Base-by-base conservation (phyloP, 75 land plant species). In the Sequoiadendron giganteum region DNA sequence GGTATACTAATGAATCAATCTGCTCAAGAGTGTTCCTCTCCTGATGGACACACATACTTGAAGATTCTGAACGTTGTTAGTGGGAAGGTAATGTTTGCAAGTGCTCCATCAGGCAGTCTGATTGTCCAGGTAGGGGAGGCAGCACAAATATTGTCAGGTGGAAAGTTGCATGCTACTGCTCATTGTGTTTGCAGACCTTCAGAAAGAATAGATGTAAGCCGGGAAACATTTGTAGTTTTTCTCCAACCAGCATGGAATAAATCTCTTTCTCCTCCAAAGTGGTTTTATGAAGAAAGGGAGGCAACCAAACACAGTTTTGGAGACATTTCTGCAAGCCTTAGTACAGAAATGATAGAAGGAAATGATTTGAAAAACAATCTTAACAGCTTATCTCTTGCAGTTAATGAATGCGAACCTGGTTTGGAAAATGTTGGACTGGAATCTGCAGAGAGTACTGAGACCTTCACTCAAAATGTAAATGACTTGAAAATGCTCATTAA, bases 101-200 rank as follows among this genome's bases (percentile, higher is more conserved):
- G 85, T 77, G 85, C 92, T n/a, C 91, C 95, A 47, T 87, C 92
- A 43, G 95, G 90, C 40, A 94, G 95, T 88, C 92, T 95, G 84
- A 92, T 98, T 40, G 90, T 98, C 76, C 99, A 98, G 91, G 99
- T 97, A 4, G 99, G 99, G n/a, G 99, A 98, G 93, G 92, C 95
- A n/a, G 99, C 99, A 49, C 95, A 98, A 85, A 87, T 98, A 10
- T 82, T 98, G 80, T 94, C 98, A 3, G 94, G 90, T 87, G 99
- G 99, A 75, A 94, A 91, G 88, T 95, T 98, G 32, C 92, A 91
- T 1, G 93, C 99, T 0, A 95, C 96, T 61, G 95, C 95, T 78
- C 99, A 97, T 85, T 95, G 95, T 88, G 99, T 98, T 38, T 83
- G 89, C 83, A 91, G 93, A 87, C 95, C 99, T 34, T 2, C 85